Percentiles rank a stretch among this genome's conserved stretches.
These are phyloP conservation scores for Calocera cornea DNA, from an alignment of 768 basidiomycete genomes.

Conservation along the genomic window DNA sequence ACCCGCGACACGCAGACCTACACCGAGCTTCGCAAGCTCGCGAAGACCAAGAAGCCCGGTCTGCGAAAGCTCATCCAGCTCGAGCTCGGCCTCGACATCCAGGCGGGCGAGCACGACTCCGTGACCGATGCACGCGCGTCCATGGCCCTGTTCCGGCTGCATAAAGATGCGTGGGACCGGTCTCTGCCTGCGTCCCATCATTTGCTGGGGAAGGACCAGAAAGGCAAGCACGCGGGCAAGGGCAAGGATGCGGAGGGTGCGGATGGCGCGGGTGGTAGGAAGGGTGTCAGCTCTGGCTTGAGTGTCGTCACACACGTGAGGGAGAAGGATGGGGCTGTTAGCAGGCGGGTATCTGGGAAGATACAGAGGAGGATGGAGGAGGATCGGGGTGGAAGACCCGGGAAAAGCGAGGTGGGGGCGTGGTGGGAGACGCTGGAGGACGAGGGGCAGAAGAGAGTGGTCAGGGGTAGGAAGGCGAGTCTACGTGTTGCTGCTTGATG, in stretches of 20 bases:
- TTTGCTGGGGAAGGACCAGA: constrained; percentile 8
- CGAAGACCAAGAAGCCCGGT: constrained; percentile 53
- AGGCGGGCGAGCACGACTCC: constrained; percentile 80
- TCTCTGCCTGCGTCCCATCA: constrained; percentile 19
- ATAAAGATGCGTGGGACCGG: constrained; percentile 77
- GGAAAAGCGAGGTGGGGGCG: background rate
- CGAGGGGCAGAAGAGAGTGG: background rate
- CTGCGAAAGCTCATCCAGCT: constrained; percentile 67
- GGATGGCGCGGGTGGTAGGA: constrained; percentile 42
- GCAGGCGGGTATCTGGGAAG: constrained; percentile 2
- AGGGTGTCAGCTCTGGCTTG: constrained; percentile 51
- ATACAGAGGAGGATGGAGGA: constrained; percentile 16
- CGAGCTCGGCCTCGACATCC: constrained; percentile 68
- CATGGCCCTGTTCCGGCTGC: constrained; percentile 80
- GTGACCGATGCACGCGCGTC: constrained; percentile 89
- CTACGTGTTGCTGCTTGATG: background rate
- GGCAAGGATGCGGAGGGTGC: constrained; percentile 8
- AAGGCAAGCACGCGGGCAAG: constrained; percentile 8
- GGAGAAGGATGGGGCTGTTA: background rate
- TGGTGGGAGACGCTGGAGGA: constrained; percentile 11
- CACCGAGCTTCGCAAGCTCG: constrained; percentile 30
- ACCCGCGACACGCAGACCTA: constrained; percentile 60
- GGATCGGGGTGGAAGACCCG: constrained; percentile 34
- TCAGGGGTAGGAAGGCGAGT: background rate
- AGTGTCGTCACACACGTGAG: constrained; percentile 30